phyloP scores from a whole-genome alignment of 75 land plant genomes.

The Cupressus sempervirens region DNA sequence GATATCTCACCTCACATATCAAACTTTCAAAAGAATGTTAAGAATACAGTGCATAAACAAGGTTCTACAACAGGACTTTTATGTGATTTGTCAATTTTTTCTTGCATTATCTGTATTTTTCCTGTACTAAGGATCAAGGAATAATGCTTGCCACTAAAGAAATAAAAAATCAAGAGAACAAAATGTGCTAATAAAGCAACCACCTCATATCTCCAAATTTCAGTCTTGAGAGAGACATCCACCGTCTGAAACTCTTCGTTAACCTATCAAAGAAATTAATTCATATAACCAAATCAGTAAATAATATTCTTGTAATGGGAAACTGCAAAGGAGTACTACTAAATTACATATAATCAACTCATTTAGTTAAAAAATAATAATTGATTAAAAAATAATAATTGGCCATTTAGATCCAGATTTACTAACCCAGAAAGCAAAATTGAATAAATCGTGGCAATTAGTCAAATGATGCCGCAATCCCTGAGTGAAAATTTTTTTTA shows the following conservation, averaged over 20 bases:
- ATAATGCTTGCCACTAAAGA: not conserved
- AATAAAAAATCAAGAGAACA: not conserved
- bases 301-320: not conserved
- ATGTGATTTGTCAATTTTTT: not conserved
- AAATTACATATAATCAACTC: not conserved
- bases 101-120: not conserved
- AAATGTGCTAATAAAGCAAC: not conserved
- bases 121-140: not conserved
- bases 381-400: not conserved
- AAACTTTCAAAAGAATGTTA: not conserved
- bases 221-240: slow-evolving; percentile 54
- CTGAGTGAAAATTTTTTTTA: slow-evolving; percentile 27
- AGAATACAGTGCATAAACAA: not conserved
- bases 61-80: not conserved
- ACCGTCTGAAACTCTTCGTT: slow-evolving; percentile 67
- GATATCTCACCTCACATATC: not conserved
- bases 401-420: slow-evolving; percentile 6
- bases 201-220: slow-evolving; percentile 49
- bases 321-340: slow-evolving; percentile 2
- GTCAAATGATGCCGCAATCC: slow-evolving; percentile 52
- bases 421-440: slow-evolving; percentile 85
- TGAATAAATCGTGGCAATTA: slow-evolving; percentile 74
- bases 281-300: not conserved
- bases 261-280: slow-evolving; percentile 34
- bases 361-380: not conserved